Evolutionary conservation across 2,329 filamentous ascomycete genomes (phyloP), one percentile per base, ranked within the genome.

Genomic region (Fusarium dimerum): DNA sequence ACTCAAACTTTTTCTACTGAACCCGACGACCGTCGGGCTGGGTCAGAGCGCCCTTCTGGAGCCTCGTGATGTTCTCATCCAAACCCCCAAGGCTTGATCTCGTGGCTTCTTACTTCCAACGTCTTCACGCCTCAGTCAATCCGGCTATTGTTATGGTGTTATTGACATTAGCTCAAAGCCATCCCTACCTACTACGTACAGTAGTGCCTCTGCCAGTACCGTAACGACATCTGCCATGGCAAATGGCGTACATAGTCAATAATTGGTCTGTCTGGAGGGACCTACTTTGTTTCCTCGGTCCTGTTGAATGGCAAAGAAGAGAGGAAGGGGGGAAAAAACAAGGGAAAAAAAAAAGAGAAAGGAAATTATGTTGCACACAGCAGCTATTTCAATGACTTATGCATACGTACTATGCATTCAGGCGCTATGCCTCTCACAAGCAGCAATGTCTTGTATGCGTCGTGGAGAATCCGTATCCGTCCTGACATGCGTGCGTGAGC

Each of bases 91-190:
- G 7, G 45, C 45, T 60, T 46, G 46, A 50, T 18, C 40, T 45
- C 47, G 63, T 63, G 61, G 63, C 61, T 47, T 64, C 60, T 60
- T 48, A 52, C 61, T 65, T 63, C 62, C 57, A 59, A 64, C 61
- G 60, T 57, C 51, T 44, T 50, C 51, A 49, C 50, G 38, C 51
- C 36, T 55, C 45, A 48, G 15, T 40, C 48, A 52, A 40, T 50
- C 40, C 54, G 47, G 51, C 41, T 38, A 57, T 52, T 54, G n/a
- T n/a, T n/a, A n/a, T n/a, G n/a, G n/a, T n/a, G n/a, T n/a, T n/a
- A n/a, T n/a, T 32, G 12, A 32, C 12, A 12, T 32, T 32, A 32
- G 30, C 30, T 32, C 12, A 12, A 12, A 32, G 30, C 12, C n/a
- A n/a, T n/a, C n/a, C n/a, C n/a, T n/a, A n/a, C n/a, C n/a, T n/a